A percentile compares a stretch with the other conserved stretches of the same genome.
Conservation (phyloP, 2,329 filamentous ascomycete species). For the Cordyceps cateniannulata region DNA sequence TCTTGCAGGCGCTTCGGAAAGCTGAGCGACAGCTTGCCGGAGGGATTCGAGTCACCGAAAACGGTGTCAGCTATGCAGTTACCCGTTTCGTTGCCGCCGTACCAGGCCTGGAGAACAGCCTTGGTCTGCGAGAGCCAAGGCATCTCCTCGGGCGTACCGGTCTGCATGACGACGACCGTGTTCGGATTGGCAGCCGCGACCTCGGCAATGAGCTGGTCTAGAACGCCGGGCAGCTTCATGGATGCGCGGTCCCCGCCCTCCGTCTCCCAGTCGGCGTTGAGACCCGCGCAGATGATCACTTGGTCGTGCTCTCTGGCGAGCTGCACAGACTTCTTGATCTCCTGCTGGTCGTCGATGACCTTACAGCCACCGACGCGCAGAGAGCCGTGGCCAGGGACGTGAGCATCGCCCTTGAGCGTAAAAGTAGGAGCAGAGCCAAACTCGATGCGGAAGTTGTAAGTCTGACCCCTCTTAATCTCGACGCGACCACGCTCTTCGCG, state of each 20-base stretch:
- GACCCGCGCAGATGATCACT: slow-evolving; percentile 69
- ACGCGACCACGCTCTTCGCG: slow-evolving; percentile 55
- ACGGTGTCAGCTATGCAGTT: slow-evolving; percentile 74
- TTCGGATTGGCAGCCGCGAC: slow-evolving; percentile 62
- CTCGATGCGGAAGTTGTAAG: slow-evolving; percentile 53
- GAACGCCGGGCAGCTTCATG: slow-evolving; percentile 67
- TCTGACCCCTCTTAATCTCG: slow-evolving; percentile 50
- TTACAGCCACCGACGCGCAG: slow-evolving; percentile 57
- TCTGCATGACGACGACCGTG: slow-evolving; percentile 69
- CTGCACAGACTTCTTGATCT: slow-evolving; percentile 60
- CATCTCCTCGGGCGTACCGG: slow-evolving; percentile 68
- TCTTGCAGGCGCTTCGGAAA: slow-evolving; percentile 64
- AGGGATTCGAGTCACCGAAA: slow-evolving; percentile 67
- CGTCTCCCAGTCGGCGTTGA: slow-evolving; percentile 77
- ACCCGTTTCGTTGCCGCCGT: slow-evolving; percentile 79
- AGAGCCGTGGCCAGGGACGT: slow-evolving; percentile 51
- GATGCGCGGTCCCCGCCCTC: slow-evolving; percentile 73
- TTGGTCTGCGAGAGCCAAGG: slow-evolving; percentile 54
- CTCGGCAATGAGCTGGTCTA: slow-evolving; percentile 62
- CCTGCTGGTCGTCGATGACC: slow-evolving; percentile 48
- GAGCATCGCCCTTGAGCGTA: slow-evolving; percentile 43
- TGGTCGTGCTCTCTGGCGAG: slow-evolving; percentile 66
- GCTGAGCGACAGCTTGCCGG: slow-evolving; percentile 65
- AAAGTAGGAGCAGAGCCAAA: slow-evolving; percentile 54
- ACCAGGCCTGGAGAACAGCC: slow-evolving; percentile 72